Conservation (phyloP, 805 yeast species). For the Trichomonascus vanleenenianus region DNA sequence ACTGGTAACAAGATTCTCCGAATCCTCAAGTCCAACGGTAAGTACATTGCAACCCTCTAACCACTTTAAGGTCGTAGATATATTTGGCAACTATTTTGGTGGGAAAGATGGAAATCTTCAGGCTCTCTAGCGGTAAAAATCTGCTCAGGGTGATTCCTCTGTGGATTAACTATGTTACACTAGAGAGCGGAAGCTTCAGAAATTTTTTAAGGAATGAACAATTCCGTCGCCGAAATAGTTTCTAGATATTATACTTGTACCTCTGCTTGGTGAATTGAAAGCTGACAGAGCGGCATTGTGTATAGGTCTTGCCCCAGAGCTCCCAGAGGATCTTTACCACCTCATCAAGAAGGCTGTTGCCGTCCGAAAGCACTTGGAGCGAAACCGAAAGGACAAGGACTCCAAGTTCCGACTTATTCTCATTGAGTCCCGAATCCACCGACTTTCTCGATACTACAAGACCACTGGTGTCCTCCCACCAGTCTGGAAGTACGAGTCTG, state of each 20-base stretch:
- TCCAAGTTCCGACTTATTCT: slow-evolving; percentile 99
- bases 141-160: not conserved
- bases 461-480: slow-evolving; percentile 98
- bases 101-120: not conserved
- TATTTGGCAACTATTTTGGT: not conserved
- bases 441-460: slow-evolving; percentile 99
- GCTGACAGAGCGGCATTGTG: slow-evolving; percentile 29
- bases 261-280: slow-evolving; percentile 25
- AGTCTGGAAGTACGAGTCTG: slow-evolving; percentile 99
- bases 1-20: slow-evolving; percentile 99
- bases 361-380: slow-evolving; percentile 99
- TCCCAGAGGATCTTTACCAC: slow-evolving; percentile 99
- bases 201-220: not conserved
- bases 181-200: no score
- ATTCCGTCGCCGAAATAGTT: not conserved
- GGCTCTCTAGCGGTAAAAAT: not conserved
- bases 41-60: slow-evolving; percentile 14
- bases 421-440: slow-evolving; percentile 99
- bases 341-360: slow-evolving; percentile 99
- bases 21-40: slow-evolving; percentile 97
- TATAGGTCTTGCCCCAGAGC: slow-evolving; percentile 86
- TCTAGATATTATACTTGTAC: slow-evolving; percentile 14
- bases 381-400: slow-evolving; percentile 99
- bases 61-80: not conserved
- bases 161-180: not conserved